Base-by-base conservation (phyloP, 148 eudicot species). In the Spergularia bocconei region DNA sequence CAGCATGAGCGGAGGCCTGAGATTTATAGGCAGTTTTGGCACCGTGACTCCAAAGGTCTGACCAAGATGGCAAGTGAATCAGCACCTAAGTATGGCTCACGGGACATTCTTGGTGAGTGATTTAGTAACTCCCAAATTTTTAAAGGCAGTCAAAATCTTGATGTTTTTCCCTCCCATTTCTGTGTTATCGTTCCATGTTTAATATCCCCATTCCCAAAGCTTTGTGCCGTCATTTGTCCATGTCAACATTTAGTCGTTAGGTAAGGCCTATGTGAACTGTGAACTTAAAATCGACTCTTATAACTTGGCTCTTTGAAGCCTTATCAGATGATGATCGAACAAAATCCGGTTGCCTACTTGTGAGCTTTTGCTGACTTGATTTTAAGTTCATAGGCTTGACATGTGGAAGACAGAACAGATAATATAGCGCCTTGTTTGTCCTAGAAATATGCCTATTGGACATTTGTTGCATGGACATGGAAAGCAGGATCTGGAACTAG, bases 61-160 rank as follows among this genome's bases (percentile, higher is more conserved):
- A 67, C 89, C 48, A 84, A 81, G 77, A 82, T 72, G 74, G 83
- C 70, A 59, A 73, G 13, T 41, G 87, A 83, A 72, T 73, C 87
- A 41, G 33, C 79, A 53, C 79, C 85, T 63, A 73, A 75, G 56
- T 77, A 86, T 38, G 81, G 79, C 72, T 79, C 79, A 47, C 80
- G 84, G 83, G 96, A 91, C 73, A 77, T 94, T 90, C 91, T 94
- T 80, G 98, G 98, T 94, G 73, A 85, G 88, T 77, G 39, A 14
- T 64, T 63, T 33, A 9, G 17, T 60, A 2, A 29, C 36, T 29
- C 15, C 21, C 19, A 25, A 68, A 16, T 48, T 56, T 8, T 2
- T 13, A 13, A 10, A 21, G 61, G 9, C 48, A 44, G 52, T n/a
- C 71, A 47, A 4, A 60, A 23, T 21, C 20, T 13, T 53, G 36